Conservation (phyloP, 495 filamentous ascomycete genomes). For the Penicillium maclennaniae region DNA sequence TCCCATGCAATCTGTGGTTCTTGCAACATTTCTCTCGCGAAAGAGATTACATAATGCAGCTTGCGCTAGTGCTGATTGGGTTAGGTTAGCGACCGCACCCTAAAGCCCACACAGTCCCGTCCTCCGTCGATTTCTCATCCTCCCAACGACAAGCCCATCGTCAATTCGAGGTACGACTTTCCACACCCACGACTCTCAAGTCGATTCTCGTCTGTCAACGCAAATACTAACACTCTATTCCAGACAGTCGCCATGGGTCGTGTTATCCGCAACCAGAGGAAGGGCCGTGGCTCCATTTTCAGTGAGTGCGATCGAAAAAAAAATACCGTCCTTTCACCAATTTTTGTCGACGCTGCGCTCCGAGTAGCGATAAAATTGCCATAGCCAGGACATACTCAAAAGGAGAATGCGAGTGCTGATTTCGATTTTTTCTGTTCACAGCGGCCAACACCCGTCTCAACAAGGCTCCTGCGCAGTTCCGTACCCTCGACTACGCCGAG, state of each 20-base stretch:
- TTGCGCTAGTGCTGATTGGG: slow-evolving; percentile 36
- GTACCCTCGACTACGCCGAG: slow-evolving; percentile 91
- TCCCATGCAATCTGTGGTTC: neutral
- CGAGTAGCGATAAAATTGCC: slow-evolving; percentile 12
- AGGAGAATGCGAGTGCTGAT: slow-evolving; percentile 41
- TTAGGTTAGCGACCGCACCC: slow-evolving; percentile 49
- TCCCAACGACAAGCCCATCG: slow-evolving; percentile 49
- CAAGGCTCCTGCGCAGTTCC: slow-evolving; percentile 89
- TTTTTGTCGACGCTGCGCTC: slow-evolving; percentile 11
- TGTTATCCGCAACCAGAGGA: slow-evolving; percentile 96
- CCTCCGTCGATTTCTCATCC: slow-evolving; percentile 45
- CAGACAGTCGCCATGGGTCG: slow-evolving; percentile 63
- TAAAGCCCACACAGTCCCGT: slow-evolving; percentile 48
- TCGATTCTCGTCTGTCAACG: slow-evolving; percentile 22
- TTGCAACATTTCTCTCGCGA: neutral
- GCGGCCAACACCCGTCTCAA: slow-evolving; percentile 86
- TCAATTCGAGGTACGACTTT: slow-evolving; percentile 48
- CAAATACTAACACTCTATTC: slow-evolving; percentile 39
- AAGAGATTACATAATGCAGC: slow-evolving; percentile 8
- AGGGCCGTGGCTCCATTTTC: slow-evolving; percentile 98
- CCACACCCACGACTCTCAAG: slow-evolving; percentile 27
- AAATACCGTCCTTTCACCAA: slow-evolving; percentile 19
- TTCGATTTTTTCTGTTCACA: slow-evolving; percentile 31
- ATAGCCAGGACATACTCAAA: slow-evolving; percentile 13
- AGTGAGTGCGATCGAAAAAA: slow-evolving; percentile 58